These are phyloP conservation scores for Ascochyta koolunga DNA, from an alignment of 2,329 filamentous ascomycete species.

Conservation along the genomic window DNA sequence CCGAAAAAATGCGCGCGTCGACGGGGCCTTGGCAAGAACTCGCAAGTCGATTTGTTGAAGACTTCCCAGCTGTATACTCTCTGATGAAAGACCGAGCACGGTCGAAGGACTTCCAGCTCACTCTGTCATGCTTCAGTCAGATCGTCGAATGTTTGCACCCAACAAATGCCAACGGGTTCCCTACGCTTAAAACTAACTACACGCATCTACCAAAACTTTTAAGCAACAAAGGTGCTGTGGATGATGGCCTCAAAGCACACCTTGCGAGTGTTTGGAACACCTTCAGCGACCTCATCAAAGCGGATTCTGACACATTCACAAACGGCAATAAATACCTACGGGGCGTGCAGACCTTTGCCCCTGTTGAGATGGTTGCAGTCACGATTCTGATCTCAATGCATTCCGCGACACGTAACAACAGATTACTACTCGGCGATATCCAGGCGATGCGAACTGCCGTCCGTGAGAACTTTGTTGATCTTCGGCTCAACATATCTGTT, in stretches of 20 bases:
- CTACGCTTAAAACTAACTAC: conserved; percentile 31
- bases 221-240: conserved; percentile 31
- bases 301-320: conserved; percentile 37
- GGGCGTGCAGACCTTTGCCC: conserved; percentile 43
- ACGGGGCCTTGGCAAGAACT: conserved; percentile 55
- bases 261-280: conserved; percentile 42
- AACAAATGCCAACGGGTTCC: conserved; percentile 28
- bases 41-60: conserved; percentile 50
- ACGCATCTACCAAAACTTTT: conserved; percentile 32
- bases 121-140: conserved; percentile 45
- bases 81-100: conserved; percentile 38
- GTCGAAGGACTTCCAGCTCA: conserved; percentile 43
- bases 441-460: conserved; percentile 29
- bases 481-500: conserved; percentile 30
- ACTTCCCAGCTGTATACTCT: conserved; percentile 48
- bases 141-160: conserved; percentile 45
- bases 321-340: conserved; percentile 33
- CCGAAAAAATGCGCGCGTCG: conserved; percentile 56
- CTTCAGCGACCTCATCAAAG: conserved; percentile 34
- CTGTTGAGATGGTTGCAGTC: conserved; percentile 46
- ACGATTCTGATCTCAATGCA: conserved; percentile 43
- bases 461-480: conserved; percentile 36
- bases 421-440: conserved; percentile 40
- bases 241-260: conserved; percentile 40
- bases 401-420: conserved; percentile 33